Percentiles rank a stretch among this genome's conserved stretches.
Evolutionary conservation across 352 stramenopile genomes (phyloP).

Genomic region (Phytophthora boehmeriae): DNA sequence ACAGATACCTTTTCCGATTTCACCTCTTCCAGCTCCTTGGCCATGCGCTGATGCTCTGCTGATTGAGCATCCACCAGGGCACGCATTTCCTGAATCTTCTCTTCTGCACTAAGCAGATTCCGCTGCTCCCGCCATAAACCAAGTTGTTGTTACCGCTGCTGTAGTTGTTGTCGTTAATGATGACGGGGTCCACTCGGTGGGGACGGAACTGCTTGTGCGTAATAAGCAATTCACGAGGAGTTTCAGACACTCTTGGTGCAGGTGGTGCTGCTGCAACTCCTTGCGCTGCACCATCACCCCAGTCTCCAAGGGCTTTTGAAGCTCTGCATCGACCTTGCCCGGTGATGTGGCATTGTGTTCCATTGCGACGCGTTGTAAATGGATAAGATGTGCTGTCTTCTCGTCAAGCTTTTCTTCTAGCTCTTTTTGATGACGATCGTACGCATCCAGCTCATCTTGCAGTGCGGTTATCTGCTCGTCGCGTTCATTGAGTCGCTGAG

Average conservation of each 20-base stretch:
- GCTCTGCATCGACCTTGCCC: constrained; percentile 59
- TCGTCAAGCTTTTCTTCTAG: constrained; percentile 95
- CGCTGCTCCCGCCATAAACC: constrained; percentile 9
- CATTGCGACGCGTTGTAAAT: constrained; percentile 92
- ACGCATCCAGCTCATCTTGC: constrained; percentile 95
- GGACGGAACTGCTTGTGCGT: constrained; percentile 73
- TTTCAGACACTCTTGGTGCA: constrained; percentile 3
- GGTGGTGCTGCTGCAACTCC: constrained; percentile 4
- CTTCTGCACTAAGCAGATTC: constrained; percentile 70
- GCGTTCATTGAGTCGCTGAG: constrained; percentile 93
- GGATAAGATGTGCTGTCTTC: constrained; percentile 94
- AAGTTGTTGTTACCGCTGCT: constrained; percentile 31
- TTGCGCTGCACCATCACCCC: constrained; percentile 33
- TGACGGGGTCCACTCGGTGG: constrained; percentile 45
- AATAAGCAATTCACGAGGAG: constrained; percentile 53
- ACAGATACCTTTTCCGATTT: constrained; percentile 89
- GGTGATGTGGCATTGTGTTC: constrained; percentile 82
- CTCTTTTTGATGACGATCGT: constrained; percentile 92
- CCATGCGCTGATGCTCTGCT: constrained; percentile 58
- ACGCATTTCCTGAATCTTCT: constrained; percentile 88
- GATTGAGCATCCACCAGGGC: constrained; percentile 62
- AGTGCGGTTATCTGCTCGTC: constrained; percentile 96
- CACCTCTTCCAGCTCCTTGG: constrained; percentile 87
- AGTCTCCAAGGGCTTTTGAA: constrained; percentile 75
- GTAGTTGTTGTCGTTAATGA: constrained; percentile 47